These are phyloP conservation scores for Medicago arabica DNA, from an alignment of 306 rosid genomes.

Conservation along the genomic window DNA sequence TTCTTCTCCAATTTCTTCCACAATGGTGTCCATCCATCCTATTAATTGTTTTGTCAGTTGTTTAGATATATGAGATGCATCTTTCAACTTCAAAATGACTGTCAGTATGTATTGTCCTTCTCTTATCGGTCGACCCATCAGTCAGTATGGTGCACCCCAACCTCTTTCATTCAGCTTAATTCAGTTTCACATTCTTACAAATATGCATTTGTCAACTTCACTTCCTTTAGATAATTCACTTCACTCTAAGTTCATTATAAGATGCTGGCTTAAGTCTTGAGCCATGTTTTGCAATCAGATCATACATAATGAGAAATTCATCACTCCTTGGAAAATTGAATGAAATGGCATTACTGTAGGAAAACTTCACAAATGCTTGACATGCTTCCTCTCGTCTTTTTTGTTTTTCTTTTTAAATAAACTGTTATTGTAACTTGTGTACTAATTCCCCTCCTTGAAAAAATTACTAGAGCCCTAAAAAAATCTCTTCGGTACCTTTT, in stretches of 20 bases:
- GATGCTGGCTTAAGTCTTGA: neutral
- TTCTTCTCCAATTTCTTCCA: neutral
- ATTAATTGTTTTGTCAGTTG: neutral
- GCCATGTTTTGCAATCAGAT: slow-evolving; percentile 6
- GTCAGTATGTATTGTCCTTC: neutral
- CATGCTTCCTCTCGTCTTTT: neutral
- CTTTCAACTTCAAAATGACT: neutral
- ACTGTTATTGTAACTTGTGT: slow-evolving; percentile 2
- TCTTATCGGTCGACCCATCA: neutral
- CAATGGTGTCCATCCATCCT: neutral
- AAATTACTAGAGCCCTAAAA: neutral
- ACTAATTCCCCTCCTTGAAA: neutral
- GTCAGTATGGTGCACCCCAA: neutral
- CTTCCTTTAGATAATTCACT: neutral
- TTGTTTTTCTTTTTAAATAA: no score
- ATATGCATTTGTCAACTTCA: neutral
- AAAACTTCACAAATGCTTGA: neutral
- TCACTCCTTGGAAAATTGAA: neutral
- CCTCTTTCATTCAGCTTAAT: neutral
- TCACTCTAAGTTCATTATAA: neutral
- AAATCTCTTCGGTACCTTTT: neutral
- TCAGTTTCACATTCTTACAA: neutral
- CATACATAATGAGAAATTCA: neutral
- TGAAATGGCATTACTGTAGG: neutral
- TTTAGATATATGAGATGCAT: neutral